phyloP scores from a whole-genome alignment of 2,329 filamentous ascomycete species.

The Tothia fuscella region DNA sequence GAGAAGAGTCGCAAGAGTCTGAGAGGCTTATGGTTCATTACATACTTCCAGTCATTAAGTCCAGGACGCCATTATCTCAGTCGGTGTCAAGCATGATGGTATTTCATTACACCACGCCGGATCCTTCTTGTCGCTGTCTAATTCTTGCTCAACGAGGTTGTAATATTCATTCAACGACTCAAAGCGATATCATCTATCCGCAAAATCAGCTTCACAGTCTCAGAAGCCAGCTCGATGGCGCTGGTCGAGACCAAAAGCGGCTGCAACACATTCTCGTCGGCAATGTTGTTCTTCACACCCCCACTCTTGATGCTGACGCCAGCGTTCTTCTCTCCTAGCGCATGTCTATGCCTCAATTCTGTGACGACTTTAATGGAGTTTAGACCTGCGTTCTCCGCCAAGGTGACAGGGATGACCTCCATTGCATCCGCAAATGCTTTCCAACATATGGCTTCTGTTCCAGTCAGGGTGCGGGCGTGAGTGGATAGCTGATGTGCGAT shows the following conservation, averaged over 20 bases:
- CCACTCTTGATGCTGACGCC: constrained; percentile 97
- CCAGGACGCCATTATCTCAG: no score
- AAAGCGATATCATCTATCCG: no score
- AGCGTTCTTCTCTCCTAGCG: constrained; percentile 87
- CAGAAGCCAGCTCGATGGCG: constrained; percentile 89
- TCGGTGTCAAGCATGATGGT: no score
- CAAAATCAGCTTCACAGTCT: constrained; percentile 94
- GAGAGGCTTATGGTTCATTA: no score
- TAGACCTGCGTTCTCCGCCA: constrained; percentile 92
- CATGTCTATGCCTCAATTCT: constrained; percentile 85
- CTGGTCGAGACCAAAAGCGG: constrained; percentile 93
- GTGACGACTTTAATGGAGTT: constrained; percentile 99
- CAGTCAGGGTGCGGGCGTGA: constrained; percentile 69
- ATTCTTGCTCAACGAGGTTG: no score
- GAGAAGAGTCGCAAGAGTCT: no score
- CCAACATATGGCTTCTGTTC: constrained; percentile 96
- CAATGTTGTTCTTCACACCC: constrained; percentile 92
- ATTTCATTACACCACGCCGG: no score
- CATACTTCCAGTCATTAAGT: no score
- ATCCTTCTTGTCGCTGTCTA: no score
- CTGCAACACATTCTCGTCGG: constrained; percentile 93
- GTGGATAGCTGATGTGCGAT: constrained; percentile 78
- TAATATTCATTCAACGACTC: no score
- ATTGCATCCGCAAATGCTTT: constrained; percentile 97
- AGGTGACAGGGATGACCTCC: constrained; percentile 90